Evolutionary conservation across 1,139 yeast genomes (phyloP).

Genomic region (Candida sanyaensis): DNA sequence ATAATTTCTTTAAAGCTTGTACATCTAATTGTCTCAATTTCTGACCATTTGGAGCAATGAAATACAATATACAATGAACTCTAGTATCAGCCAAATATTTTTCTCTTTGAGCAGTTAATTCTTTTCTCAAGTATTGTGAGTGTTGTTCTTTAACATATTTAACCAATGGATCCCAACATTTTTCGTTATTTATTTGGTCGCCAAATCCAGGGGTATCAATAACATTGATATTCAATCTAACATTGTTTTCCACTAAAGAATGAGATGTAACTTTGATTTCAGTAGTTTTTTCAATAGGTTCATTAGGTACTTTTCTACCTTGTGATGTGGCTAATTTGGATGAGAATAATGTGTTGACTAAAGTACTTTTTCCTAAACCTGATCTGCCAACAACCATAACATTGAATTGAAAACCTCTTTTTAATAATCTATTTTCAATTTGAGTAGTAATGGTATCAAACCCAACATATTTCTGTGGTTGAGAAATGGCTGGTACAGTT

Average conservation of each 20-base stretch:
- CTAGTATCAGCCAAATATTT: slow-evolving; percentile 83
- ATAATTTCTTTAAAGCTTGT: slow-evolving; percentile 77
- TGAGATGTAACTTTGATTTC: slow-evolving; percentile 81
- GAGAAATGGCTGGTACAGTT: slow-evolving; percentile 15
- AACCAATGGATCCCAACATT: slow-evolving; percentile 96
- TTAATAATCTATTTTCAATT: slow-evolving; percentile 87
- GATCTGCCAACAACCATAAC: slow-evolving; percentile 94
- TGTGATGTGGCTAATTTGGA: slow-evolving; percentile 72
- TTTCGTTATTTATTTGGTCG: slow-evolving; percentile 92
- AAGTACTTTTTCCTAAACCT: slow-evolving; percentile 92
- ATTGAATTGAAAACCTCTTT: slow-evolving; percentile 92
- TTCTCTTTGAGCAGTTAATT: slow-evolving; percentile 95
- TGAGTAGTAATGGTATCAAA: slow-evolving; percentile 96
- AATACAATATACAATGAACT: slow-evolving; percentile 91
- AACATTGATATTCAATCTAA: slow-evolving; percentile 78
- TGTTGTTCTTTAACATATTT: slow-evolving; percentile 97
- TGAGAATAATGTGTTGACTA: slow-evolving; percentile 87
- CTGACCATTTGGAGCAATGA: slow-evolving; percentile 83
- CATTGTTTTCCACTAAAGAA: slow-evolving; percentile 77
- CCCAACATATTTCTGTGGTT: slow-evolving; percentile 73
- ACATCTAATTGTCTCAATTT: slow-evolving; percentile 84
- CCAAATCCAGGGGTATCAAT: slow-evolving; percentile 99
- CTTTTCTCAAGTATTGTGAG: slow-evolving; percentile 88
- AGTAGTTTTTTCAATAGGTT: slow-evolving; percentile 83
- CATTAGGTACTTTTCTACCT: slow-evolving; percentile 67